A percentile compares a stretch with the other conserved stretches of the same genome.
Evolutionary conservation across 805 yeast species (phyloP).

Genomic region (Cyberlindnera sargentensis): DNA sequence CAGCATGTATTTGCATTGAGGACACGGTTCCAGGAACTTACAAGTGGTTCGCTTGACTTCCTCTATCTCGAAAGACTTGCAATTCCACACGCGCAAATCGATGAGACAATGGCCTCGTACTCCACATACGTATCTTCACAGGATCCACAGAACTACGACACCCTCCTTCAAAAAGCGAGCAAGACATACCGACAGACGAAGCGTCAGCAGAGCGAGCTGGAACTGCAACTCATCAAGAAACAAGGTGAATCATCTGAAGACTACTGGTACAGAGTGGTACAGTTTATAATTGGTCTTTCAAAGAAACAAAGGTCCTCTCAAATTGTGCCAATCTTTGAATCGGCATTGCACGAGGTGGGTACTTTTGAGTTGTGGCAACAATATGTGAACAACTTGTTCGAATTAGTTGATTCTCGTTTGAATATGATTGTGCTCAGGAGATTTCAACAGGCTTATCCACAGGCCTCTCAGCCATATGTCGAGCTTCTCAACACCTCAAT

Average conservation of each 20-base stretch:
- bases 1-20: not conserved
- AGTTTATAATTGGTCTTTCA: not conserved
- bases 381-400: conserved; percentile 7
- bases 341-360: conserved; percentile 5
- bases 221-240: conserved; percentile 27
- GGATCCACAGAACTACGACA: conserved; percentile 26
- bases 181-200: conserved; percentile 27
- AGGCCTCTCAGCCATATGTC: conserved; percentile 5
- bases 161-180: conserved; percentile 31
- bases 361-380: conserved; percentile 9
- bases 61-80: conserved; percentile 23
- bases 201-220: conserved; percentile 26
- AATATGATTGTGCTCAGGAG: not conserved
- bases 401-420: conserved; percentile 1
- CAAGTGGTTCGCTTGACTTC: not conserved
- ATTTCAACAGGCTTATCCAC: conserved; percentile 9
- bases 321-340: conserved; percentile 8
- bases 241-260: conserved; percentile 1
- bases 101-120: conserved; percentile 32
- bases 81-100: conserved; percentile 35
- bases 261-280: conserved; percentile 6
- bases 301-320: conserved; percentile 8
- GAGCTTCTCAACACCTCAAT: conserved; percentile 7
- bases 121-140: conserved; percentile 34
- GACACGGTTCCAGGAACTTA: not conserved